Conservation (phyloP, 495 filamentous ascomycete genomes). For the Aspergillus carlsbadensis region DNA sequence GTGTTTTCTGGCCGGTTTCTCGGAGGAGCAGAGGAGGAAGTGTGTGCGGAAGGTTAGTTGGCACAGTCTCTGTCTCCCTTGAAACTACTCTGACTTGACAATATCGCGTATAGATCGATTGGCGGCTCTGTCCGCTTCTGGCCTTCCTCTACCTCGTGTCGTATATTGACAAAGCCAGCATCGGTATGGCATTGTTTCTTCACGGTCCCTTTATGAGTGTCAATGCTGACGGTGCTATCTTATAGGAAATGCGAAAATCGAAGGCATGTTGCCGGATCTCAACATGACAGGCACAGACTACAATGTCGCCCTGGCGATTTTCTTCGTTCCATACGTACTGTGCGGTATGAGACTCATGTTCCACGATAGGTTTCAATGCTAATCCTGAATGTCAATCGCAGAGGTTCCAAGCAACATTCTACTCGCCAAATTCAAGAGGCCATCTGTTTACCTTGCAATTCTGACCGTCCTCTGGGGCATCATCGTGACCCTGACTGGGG, state of each 20-base stretch:
- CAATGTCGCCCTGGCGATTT: slow-evolving; percentile 36
- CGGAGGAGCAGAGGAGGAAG: too few species aligned
- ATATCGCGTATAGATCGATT: too few species aligned
- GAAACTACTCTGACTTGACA: too few species aligned
- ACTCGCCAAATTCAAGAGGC: slow-evolving; percentile 37
- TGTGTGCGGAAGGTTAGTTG: too few species aligned
- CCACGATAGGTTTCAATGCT: too few species aligned
- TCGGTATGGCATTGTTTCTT: too few species aligned
- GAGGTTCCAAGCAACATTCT: slow-evolving; percentile 58
- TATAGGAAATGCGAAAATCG: slow-evolving; percentile 24
- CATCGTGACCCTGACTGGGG: slow-evolving; percentile 38
- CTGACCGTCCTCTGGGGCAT: slow-evolving; percentile 56
- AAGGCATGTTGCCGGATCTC: slow-evolving; percentile 17
- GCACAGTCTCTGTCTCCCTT: too few species aligned
- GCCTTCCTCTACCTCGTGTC: slow-evolving; percentile 6
- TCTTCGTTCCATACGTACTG: slow-evolving; percentile 39
- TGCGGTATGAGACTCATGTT: slow-evolving; percentile 10
- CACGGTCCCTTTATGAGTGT: too few species aligned
- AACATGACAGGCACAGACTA: slow-evolving; percentile 20
- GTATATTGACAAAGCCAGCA: slow-evolving; percentile 12
- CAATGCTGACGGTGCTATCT: too few species aligned
- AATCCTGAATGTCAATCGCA: too few species aligned
- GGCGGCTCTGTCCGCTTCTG: too few species aligned
- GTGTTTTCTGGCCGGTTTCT: too few species aligned
- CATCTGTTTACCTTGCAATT: slow-evolving; percentile 48